Conservation (phyloP, 495 filamentous ascomycete species). For the Annulohypoxylon maeteangense region DNA sequence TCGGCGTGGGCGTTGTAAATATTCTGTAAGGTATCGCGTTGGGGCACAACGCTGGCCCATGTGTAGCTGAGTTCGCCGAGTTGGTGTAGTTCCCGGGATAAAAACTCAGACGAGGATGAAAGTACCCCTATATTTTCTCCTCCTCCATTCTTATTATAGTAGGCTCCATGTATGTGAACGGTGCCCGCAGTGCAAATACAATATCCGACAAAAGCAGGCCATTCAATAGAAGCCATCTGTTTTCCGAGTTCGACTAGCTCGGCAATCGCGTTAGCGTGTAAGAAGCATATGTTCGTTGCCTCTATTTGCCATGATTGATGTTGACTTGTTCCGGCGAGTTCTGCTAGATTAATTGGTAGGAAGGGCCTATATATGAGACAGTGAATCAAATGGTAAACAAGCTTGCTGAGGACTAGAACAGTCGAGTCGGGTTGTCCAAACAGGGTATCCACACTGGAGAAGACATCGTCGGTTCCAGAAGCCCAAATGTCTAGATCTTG, state of each 20-base stretch:
- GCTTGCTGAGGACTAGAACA: constrained; percentile 79
- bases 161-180: constrained; percentile 84
- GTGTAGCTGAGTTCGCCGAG: constrained; percentile 74
- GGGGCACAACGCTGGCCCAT: constrained; percentile 83
- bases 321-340: constrained; percentile 79
- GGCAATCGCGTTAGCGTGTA: constrained; percentile 86
- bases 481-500: constrained; percentile 88
- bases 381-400: constrained; percentile 85
- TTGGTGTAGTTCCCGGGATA: constrained; percentile 81
- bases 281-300: constrained; percentile 85
- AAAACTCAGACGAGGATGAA: constrained; percentile 70
- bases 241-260: constrained; percentile 83
- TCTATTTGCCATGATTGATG: constrained; percentile 93
- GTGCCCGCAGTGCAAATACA: constrained; percentile 85
- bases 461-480: constrained; percentile 80
- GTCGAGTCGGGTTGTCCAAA: constrained; percentile 83
- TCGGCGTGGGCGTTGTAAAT: constrained; percentile 78
- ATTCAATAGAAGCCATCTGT: constrained; percentile 73
- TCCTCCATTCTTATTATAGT: constrained; percentile 73
- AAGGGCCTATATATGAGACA: constrained; percentile 88
- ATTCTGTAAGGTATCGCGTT: constrained; percentile 77
- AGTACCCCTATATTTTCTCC: constrained; percentile 66
- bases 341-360: constrained; percentile 81
- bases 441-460: constrained; percentile 75
- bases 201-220: constrained; percentile 84